Evolutionary conservation across 495 filamentous ascomycete species (phyloP).

Genomic region (Aspergillus mulundensis): DNA sequence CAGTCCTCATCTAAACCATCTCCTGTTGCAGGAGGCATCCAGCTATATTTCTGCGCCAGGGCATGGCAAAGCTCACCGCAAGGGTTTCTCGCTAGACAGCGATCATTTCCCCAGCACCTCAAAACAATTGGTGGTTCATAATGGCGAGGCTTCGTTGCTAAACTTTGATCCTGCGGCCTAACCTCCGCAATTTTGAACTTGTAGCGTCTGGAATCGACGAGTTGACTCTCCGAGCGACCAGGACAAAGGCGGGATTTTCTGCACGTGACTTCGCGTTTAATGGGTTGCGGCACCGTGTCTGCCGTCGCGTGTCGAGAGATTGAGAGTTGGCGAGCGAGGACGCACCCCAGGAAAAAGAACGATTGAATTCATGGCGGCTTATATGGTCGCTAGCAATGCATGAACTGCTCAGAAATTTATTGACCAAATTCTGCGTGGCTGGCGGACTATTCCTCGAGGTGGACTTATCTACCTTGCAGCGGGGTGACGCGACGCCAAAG

Average conservation of each 20-base stretch:
- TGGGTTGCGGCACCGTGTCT: slow-evolving; percentile 14
- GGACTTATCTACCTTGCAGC: neutral
- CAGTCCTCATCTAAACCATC: neutral
- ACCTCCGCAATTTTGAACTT: slow-evolving; percentile 7
- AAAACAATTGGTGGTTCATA: neutral
- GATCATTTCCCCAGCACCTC: neutral
- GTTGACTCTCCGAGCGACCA: neutral
- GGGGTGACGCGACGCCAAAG: slow-evolving; percentile 32
- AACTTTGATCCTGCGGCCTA: neutral
- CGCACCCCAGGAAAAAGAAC: neutral
- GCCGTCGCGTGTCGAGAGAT: slow-evolving; percentile 17
- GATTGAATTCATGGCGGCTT: neutral
- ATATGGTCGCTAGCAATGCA: neutral
- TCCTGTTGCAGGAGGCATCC: neutral
- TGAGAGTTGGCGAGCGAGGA: neutral
- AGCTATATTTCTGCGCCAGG: neutral
- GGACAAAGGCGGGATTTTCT: neutral
- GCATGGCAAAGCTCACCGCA: neutral
- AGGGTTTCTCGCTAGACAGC: neutral
- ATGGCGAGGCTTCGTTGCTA: neutral
- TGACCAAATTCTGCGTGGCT: neutral
- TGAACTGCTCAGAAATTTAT: neutral
- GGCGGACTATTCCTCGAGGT: neutral
- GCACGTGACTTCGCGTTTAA: slow-evolving; percentile 30
- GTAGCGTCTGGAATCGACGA: slow-evolving; percentile 1